Conservation (phyloP, 2,329 filamentous ascomycete species). For the Beauveria sp. region DNA sequence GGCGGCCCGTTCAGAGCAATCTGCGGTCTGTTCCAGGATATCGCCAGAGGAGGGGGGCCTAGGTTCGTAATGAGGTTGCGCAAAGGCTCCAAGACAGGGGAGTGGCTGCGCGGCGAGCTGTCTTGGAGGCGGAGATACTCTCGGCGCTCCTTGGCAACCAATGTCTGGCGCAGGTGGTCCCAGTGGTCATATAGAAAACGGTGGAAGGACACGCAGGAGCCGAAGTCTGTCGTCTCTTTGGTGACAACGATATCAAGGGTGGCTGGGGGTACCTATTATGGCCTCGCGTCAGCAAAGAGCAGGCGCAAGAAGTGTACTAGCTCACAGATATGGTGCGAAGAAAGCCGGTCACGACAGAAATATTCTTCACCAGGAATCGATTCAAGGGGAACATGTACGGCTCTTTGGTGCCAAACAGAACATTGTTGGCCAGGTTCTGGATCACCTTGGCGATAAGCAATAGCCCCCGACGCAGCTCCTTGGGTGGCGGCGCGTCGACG, state of each 20-base stretch:
- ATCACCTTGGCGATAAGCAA: constrained; percentile 65
- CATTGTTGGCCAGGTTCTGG: constrained; percentile 65
- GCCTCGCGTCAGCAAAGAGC: not conserved
- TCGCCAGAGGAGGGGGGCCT: constrained; percentile 58
- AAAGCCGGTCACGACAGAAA: constrained; percentile 60
- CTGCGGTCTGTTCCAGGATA: constrained; percentile 61
- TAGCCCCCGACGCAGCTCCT: constrained; percentile 61
- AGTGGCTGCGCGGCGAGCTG: constrained; percentile 43
- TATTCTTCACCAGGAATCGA: constrained; percentile 60
- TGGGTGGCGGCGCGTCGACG: constrained; percentile 53
- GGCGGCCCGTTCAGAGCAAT: constrained; percentile 57
- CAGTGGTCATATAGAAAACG: constrained; percentile 65
- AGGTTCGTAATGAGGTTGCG: constrained; percentile 57
- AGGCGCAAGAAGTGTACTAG: constrained; percentile 18
- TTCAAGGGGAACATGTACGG: constrained; percentile 67
- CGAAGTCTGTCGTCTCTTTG: constrained; percentile 57
- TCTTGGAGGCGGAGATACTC: constrained; percentile 48
- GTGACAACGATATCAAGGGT: constrained; percentile 31
- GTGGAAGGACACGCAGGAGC: constrained; percentile 62
- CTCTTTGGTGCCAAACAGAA: constrained; percentile 64
- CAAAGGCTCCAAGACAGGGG: constrained; percentile 52
- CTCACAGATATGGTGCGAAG: constrained; percentile 59
- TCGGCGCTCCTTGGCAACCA: constrained; percentile 51
- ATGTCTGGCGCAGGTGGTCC: constrained; percentile 60
- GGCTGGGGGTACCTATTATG: constrained; percentile 38